Conservation (phyloP, 1,284 basidiomycete genomes). For the Inonotus hispidus region DNA sequence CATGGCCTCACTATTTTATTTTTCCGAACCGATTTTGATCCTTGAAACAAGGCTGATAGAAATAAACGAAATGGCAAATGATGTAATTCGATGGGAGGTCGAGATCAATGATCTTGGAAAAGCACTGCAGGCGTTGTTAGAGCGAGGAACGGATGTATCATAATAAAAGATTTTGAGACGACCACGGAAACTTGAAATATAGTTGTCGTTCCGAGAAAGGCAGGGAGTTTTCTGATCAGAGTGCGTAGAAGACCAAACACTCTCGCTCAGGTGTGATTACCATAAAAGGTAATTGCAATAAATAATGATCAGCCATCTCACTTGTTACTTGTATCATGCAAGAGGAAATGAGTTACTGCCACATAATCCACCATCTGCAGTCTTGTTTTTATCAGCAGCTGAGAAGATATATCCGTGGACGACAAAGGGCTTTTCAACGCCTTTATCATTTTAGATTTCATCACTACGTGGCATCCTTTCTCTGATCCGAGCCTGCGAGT, state of each 20-base stretch:
- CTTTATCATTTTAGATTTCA: neutral
- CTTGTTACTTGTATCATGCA: neutral
- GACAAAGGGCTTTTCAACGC: neutral
- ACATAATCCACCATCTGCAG: neutral
- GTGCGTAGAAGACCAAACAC: too few relatives aligned
- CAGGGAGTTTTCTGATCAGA: too few relatives aligned
- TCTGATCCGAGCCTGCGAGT: conserved; percentile 3
- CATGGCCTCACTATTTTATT: too few relatives aligned
- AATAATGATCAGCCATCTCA: neutral
- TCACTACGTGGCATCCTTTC: conserved; percentile 1
- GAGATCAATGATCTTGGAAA: neutral
- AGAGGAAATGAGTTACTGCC: neutral
- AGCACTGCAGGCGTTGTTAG: neutral
- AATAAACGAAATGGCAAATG: too few relatives aligned
- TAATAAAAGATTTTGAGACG: neutral
- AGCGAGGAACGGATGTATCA: neutral
- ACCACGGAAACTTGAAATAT: too few relatives aligned
- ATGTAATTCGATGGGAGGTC: neutral
- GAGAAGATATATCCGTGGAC: conserved; percentile 5
- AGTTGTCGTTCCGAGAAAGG: too few relatives aligned
- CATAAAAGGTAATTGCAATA: neutral
- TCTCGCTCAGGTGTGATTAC: too few relatives aligned
- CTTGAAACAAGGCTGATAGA: too few relatives aligned
- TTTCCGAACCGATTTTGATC: too few relatives aligned
- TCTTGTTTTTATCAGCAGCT: neutral